A percentile compares a stretch with the other conserved stretches of the same genome.
These are phyloP conservation scores for Dendrobium officinale DNA, from an alignment of 106 monocot genomes.

Conservation along the genomic window DNA sequence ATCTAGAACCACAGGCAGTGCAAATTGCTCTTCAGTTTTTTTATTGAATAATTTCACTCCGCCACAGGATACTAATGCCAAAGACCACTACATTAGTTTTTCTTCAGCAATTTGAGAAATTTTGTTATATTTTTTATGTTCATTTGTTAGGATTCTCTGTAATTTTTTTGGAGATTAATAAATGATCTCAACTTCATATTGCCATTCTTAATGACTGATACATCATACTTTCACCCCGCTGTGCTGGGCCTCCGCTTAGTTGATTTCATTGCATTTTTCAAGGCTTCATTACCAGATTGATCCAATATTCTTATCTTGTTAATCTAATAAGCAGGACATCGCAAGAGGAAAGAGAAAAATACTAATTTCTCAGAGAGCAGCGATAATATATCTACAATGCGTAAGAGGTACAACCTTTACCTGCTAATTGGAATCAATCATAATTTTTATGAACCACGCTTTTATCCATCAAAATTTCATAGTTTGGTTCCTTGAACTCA, in stretches of 20 bases:
- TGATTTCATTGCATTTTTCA: conserved; percentile 1
- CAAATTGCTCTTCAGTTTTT: too few relatives aligned
- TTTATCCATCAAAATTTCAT: background rate
- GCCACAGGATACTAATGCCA: too few relatives aligned
- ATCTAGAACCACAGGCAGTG: too few relatives aligned
- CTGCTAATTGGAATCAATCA: background rate
- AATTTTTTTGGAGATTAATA: background rate
- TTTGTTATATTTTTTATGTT: background rate
- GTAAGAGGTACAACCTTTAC: background rate
- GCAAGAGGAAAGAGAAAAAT: background rate
- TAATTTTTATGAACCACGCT: background rate
- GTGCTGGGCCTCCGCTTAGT: background rate
- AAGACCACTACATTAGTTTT: too few relatives aligned
- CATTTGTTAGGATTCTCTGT: background rate
- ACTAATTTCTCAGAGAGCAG: background rate
- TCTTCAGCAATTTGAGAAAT: background rate
- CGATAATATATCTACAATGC: background rate
- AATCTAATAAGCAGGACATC: background rate
- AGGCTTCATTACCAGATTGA: background rate
- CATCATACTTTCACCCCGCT: too few relatives aligned
- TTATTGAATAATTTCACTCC: too few relatives aligned
- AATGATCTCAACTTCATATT: too few relatives aligned
- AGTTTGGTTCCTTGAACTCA: too few relatives aligned
- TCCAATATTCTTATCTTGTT: background rate
- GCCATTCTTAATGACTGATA: too few relatives aligned